phyloP scores from a whole-genome alignment of 1,284 basidiomycete genomes.

The Tremellales sp. region DNA sequence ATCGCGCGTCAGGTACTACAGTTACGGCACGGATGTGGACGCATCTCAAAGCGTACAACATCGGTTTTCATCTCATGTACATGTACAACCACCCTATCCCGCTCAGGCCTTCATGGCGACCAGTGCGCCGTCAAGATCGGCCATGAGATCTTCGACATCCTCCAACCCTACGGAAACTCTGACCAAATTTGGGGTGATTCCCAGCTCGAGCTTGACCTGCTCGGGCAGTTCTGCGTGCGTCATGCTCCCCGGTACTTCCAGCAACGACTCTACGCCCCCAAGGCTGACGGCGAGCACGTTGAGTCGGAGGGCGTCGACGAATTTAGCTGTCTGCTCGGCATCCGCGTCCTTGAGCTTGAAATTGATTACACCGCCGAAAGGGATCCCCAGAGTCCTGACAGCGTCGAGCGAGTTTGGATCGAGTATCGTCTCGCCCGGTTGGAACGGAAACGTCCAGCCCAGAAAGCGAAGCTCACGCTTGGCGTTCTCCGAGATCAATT shows the following conservation, averaged over 20 bases:
- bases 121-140: slow-evolving; percentile 69
- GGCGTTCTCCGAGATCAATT: slow-evolving; percentile 62
- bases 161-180: slow-evolving; percentile 85
- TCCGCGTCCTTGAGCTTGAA: slow-evolving; percentile 58
- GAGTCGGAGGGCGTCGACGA: slow-evolving; percentile 64
- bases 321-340: slow-evolving; percentile 47
- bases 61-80: no score
- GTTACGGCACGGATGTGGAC: no score
- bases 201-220: slow-evolving; percentile 64
- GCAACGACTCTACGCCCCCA: slow-evolving; percentile 86
- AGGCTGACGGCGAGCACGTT: slow-evolving; percentile 86
- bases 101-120: slow-evolving; percentile 40
- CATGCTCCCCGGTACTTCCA: slow-evolving; percentile 78
- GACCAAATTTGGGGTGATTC: slow-evolving; percentile 77
- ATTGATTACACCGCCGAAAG: slow-evolving; percentile 62
- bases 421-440: slow-evolving; percentile 12
- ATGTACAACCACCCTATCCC: no score
- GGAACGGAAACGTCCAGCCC: slow-evolving; percentile 38
- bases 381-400: slow-evolving; percentile 54
- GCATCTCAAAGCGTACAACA: no score
- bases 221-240: slow-evolving; percentile 63
- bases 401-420: slow-evolving; percentile 17
- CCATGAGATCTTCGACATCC: slow-evolving; percentile 74
- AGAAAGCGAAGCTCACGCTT: slow-evolving; percentile 60
- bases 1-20: no score